Evolutionary conservation across 805 yeast genomes (phyloP).

Genomic region (Saccharomyces jurei): DNA sequence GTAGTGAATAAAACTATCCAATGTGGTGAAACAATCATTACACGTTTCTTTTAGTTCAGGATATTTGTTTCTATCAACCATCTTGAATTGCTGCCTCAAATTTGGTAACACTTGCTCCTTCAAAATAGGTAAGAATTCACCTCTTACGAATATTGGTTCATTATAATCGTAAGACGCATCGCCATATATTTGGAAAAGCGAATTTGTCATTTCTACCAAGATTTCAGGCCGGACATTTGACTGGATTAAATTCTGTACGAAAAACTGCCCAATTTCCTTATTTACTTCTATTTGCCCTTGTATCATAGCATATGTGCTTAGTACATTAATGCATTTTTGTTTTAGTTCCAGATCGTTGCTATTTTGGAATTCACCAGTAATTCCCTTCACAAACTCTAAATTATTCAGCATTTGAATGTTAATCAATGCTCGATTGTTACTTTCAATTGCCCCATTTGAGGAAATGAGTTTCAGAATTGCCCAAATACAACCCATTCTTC

Average conservation of each 20-base stretch:
- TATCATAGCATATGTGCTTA: constrained; percentile 42
- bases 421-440: constrained; percentile 10
- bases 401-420: constrained; percentile 14
- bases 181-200: constrained; percentile 69
- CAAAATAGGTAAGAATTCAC: constrained; percentile 39
- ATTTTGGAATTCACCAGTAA: not conserved
- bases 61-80: constrained; percentile 57
- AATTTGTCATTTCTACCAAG: constrained; percentile 53
- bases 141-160: constrained; percentile 52
- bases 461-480: constrained; percentile 32
- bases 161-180: constrained; percentile 67
- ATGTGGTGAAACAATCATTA: constrained; percentile 57
- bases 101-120: constrained; percentile 34
- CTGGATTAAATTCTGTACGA: constrained; percentile 28
- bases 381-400: constrained; percentile 20
- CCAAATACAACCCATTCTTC: constrained; percentile 39
- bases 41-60: constrained; percentile 51
- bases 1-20: constrained; percentile 71
- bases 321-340: constrained; percentile 38
- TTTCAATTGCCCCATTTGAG: constrained; percentile 10
- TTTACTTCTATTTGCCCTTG: constrained; percentile 41
- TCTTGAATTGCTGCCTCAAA: constrained; percentile 48
- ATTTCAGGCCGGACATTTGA: constrained; percentile 31
- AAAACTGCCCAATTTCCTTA: constrained; percentile 37
- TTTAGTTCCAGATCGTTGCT: constrained; percentile 32